phyloP scores from a whole-genome alignment of 495 filamentous ascomycete species.

The Talaromyces adpressus region DNA sequence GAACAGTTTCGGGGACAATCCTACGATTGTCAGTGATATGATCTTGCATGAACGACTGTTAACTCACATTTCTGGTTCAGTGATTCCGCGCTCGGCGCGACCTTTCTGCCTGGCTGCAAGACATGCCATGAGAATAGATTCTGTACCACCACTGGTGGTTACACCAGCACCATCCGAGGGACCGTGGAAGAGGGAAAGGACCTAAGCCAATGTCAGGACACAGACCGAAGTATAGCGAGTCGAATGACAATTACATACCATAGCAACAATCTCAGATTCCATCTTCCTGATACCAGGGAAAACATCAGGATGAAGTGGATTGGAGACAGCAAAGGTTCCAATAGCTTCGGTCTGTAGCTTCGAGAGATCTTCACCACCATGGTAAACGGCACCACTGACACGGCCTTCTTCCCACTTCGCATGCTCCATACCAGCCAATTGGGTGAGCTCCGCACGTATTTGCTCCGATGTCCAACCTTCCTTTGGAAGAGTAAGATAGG shows the following conservation, averaged over 20 bases:
- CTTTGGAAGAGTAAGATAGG: conserved; percentile 72
- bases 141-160: conserved; percentile 87
- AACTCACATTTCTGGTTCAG: conserved; percentile 86
- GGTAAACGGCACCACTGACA: conserved; percentile 94
- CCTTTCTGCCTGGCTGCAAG: conserved; percentile 85
- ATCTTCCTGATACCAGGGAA: conserved; percentile 98
- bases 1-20: conserved; percentile 90
- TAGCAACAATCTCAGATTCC: conserved; percentile 96
- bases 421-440: conserved; percentile 79
- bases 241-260: conserved; percentile 47
- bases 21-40: conserved; percentile 28
- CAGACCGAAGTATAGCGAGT: background rate
- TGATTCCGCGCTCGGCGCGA: conserved; percentile 73
- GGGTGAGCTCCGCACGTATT: conserved; percentile 71
- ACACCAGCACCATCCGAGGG: conserved; percentile 78
- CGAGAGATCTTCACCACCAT: conserved; percentile 78
- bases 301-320: conserved; percentile 98
- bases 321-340: conserved; percentile 87
- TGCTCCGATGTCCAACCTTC: conserved; percentile 79
- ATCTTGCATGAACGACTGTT: background rate
- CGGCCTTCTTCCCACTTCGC: conserved; percentile 93
- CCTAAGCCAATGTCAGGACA: conserved; percentile 25
- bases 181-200: conserved; percentile 85
- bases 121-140: conserved; percentile 94
- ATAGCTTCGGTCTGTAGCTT: conserved; percentile 88